Conservation (phyloP, 768 basidiomycete genomes). For the Leccinellum albellum region DNA sequence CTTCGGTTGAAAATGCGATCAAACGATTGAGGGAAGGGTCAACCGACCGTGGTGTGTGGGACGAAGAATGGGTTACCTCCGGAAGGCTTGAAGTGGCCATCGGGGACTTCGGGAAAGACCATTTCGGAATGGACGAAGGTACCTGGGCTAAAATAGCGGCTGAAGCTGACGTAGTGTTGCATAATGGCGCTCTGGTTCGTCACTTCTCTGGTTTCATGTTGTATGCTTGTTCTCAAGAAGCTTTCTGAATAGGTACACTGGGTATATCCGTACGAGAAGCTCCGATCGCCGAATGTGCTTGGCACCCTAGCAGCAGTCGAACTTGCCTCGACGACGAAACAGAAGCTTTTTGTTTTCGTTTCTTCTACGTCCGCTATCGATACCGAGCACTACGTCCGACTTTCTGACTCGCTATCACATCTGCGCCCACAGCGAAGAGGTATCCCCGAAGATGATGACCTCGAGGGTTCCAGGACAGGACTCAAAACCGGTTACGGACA, state of each 20-base stretch:
- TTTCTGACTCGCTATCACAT: slow-evolving; percentile 67
- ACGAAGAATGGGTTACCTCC: slow-evolving; percentile 70
- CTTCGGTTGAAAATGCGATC: slow-evolving; percentile 57
- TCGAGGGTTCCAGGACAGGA: slow-evolving; percentile 73
- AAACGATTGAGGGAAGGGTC: slow-evolving; percentile 68
- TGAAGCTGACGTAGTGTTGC: slow-evolving; percentile 81
- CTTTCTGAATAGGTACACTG: slow-evolving; percentile 77
- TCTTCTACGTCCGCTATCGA: slow-evolving; percentile 96
- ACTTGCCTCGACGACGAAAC: slow-evolving; percentile 67
- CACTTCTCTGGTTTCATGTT: not conserved
- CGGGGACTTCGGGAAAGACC: slow-evolving; percentile 76
- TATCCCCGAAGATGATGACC: slow-evolving; percentile 81
- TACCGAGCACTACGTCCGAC: slow-evolving; percentile 81
- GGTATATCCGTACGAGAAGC: slow-evolving; percentile 96
- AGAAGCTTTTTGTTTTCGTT: slow-evolving; percentile 84
- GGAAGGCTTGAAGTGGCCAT: slow-evolving; percentile 72
- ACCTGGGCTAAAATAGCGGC: slow-evolving; percentile 64
- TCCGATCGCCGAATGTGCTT: slow-evolving; percentile 89
- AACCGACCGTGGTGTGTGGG: slow-evolving; percentile 82
- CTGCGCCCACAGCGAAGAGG: slow-evolving; percentile 48
- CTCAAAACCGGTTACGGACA: slow-evolving; percentile 95
- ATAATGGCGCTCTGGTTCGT: slow-evolving; percentile 94
- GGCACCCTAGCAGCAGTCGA: slow-evolving; percentile 82
- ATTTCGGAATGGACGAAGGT: slow-evolving; percentile 65
- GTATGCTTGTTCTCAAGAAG: not conserved